Evolutionary conservation across 768 basidiomycete species (phyloP), one percentile per base, ranked within the genome.

Genomic region (Collybiopsis confluens): DNA sequence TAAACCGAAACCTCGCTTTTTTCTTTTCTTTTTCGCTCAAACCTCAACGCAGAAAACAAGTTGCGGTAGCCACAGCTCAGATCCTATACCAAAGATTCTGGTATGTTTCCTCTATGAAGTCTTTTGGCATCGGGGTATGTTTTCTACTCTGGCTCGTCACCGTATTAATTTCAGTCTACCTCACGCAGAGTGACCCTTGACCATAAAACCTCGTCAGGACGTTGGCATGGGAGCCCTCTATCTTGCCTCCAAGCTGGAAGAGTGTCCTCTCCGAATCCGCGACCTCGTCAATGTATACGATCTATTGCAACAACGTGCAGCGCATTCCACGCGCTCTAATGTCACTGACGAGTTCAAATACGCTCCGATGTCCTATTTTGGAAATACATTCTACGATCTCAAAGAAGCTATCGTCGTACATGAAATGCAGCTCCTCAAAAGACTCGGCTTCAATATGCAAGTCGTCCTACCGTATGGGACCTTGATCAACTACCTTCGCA

Each of bases 361-460:
- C 68, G 70, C 77, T 2, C 87, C 92, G 11, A 95, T 93, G 90
- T 85, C 88, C 16, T 95, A 93, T 70, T 94, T 91, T 66, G 85
- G 90, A 13, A 80, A 79, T 62, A 86, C 84, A 2, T 98, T 96
- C 64, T 98, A 98, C 73, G 91, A 95, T 57, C 77, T 92, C 68
- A 98, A 96, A 65, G 97, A 99, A 64, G 86, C 90, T 6, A 74
- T 98, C 45, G 92, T 98, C 20, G 88, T 95, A 13, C 85, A 89
- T 1, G 97, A 99, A 70, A 98, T 98, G 92, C 97, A 99, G 66
- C 81, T 98, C 20, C 77, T 99, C 59, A 99, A 99, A 69, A 80
- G 96, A 21, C 79, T 99, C 10, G 96, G 92, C 1, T 99, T 98
- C 73, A 90, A 98, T 63, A 91, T 96, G 37, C 87, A 91, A 61